These are phyloP conservation scores for Pascua sp. DNA, from an alignment of 1,284 basidiomycete species.

Conservation along the genomic window DNA sequence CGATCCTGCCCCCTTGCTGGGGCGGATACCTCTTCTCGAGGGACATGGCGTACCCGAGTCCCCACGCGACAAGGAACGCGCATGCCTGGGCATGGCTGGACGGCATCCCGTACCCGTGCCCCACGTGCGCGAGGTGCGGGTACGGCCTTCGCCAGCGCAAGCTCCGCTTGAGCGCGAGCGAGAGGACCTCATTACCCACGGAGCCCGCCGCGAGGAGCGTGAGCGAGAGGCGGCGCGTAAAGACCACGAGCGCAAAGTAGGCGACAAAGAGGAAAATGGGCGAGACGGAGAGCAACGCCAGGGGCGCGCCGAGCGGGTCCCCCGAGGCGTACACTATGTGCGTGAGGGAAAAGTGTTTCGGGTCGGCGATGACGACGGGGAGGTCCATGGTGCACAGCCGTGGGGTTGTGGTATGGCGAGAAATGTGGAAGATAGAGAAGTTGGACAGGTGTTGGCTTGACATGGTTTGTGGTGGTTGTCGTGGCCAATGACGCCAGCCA, in stretches of 20 bases:
- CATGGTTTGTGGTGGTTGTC: no score
- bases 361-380: conserved; percentile 3
- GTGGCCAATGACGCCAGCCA: no score
- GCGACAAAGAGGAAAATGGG: conserved; percentile 50
- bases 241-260: conserved; percentile 45
- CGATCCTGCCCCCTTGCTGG: neutral
- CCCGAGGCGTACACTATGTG: conserved; percentile 44
- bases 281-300: conserved; percentile 45
- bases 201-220: conserved; percentile 36
- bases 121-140: conserved; percentile 22
- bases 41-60: conserved; percentile 30
- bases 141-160: conserved; percentile 22
- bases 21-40: conserved; percentile 12
- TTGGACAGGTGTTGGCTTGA: no score
- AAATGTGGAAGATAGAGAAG: no score
- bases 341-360: conserved; percentile 44
- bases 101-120: conserved; percentile 48
- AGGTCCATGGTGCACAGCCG: neutral
- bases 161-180: conserved; percentile 31
- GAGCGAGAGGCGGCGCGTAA: conserved; percentile 39
- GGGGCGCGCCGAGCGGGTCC: conserved; percentile 39
- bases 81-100: conserved; percentile 47
- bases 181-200: conserved; percentile 40
- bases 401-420: no score
- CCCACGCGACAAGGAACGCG: conserved; percentile 42